Evolutionary conservation across 495 filamentous ascomycete species (phyloP), one percentile per base, ranked within the genome.

Genomic region (Glonium stellatum): DNA sequence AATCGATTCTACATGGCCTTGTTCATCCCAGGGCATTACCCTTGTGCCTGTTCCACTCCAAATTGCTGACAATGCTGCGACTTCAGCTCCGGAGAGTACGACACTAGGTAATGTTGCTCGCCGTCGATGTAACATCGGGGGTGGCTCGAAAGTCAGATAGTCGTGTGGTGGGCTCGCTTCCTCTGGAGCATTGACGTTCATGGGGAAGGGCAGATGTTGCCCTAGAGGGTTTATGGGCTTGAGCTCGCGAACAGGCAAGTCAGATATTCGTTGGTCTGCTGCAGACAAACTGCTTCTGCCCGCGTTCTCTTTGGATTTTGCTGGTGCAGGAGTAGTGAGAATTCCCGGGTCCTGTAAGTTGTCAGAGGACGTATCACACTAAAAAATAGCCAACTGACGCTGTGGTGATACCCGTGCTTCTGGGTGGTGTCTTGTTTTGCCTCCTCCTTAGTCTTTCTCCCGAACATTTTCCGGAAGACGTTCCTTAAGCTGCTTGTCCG

Each of bases 161-260:
- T 65, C 57, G 48, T 67, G 61, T 4, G 61, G 58, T 36, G 64
- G 64, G 27, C 61, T 65, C 1, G 56, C 18, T 37, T 70, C 59
- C 21, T 68, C 54, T 22, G 67, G 67, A 6, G 67, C 67, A 55
- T 70, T 70, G 36, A 70, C 65, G 50, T 70, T 70, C 67, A 70
- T 70, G 10, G 67, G 67, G 41, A 70, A 70, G 0, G 67, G 67
- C n/a, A 70, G 65, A 34, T 69, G 67, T 21, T 60, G 53, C 3
- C 62, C 61, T 1, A 69, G 58, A 13, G 67, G 67, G 52, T 65
- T 69, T 41, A 64, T 23, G 10, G 64, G 62, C 42, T 57, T 18
- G 5, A 59, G 49, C 35, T 69, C 67, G 19, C 54, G 57, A 4
- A 67, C 59, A 4, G 61, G 65, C 0, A 68, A 8, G 36, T 56